Evolutionary conservation across 495 filamentous ascomycete genomes (phyloP).

Genomic region (Daldinia decipiens): DNA sequence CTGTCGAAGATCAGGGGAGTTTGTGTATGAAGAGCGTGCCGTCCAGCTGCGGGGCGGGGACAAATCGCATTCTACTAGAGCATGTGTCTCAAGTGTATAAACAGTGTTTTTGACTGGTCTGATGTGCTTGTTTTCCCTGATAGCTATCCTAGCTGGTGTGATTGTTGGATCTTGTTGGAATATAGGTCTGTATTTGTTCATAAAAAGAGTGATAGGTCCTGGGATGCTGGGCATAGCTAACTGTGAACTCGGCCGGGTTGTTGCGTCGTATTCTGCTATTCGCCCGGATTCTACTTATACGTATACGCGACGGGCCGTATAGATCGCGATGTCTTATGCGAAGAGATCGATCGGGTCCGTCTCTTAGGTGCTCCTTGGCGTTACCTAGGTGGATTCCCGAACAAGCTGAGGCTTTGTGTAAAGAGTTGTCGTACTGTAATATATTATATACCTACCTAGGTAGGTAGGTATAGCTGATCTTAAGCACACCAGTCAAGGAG

Average conservation of each 20-base stretch:
- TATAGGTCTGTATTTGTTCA: background rate
- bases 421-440: too few species aligned
- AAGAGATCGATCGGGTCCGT: background rate
- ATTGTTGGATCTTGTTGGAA: background rate
- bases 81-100: background rate
- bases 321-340: slow-evolving; percentile 12
- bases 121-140: background rate
- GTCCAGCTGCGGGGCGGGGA: background rate
- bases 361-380: background rate
- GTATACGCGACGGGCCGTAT: slow-evolving; percentile 8
- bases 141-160: background rate
- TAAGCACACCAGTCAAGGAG: too few species aligned
- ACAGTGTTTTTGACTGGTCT: background rate
- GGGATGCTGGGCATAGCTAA: background rate
- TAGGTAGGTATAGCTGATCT: background rate
- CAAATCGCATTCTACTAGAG: background rate
- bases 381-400: background rate
- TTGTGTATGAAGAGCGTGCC: background rate
- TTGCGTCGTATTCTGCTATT: slow-evolving; percentile 19
- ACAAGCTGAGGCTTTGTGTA: background rate
- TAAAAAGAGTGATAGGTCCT: background rate
- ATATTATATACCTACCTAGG: background rate
- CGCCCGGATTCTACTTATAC: slow-evolving; percentile 1
- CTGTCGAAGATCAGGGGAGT: background rate
- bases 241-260: background rate